Evolutionary conservation across 2,329 filamentous ascomycete species (phyloP).

Genomic region (Grosmannia serpens): DNA sequence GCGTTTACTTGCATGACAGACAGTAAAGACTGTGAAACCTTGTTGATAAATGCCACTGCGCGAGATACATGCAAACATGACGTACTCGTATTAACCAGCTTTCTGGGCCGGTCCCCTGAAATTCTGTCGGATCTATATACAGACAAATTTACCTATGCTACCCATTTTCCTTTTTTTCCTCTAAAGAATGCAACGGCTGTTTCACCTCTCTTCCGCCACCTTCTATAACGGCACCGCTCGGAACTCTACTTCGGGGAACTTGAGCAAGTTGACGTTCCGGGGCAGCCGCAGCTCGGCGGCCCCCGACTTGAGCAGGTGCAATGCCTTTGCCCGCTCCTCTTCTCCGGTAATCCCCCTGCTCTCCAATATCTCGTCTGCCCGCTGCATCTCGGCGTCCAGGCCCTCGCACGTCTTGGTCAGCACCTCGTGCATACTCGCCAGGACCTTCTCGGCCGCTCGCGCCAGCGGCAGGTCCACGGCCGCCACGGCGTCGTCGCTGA

Average conservation of each 20-base stretch:
- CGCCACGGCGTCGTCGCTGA: slow-evolving; percentile 59
- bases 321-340: slow-evolving; percentile 40
- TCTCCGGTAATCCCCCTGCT: slow-evolving; percentile 12
- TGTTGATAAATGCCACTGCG: no score
- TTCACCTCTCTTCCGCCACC: neutral
- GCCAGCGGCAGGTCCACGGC: slow-evolving; percentile 70
- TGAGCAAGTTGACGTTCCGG: slow-evolving; percentile 57
- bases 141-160: neutral
- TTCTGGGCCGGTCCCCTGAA: neutral
- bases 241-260: slow-evolving; percentile 54
- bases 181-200: neutral
- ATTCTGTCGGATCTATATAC: neutral
- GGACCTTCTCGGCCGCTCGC: slow-evolving; percentile 70
- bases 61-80: neutral
- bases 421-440: slow-evolving; percentile 87
- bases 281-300: slow-evolving; percentile 83
- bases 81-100: neutral
- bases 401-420: slow-evolving; percentile 56
- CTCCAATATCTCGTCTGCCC: slow-evolving; percentile 22
- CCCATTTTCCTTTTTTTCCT: neutral
- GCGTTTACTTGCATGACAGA: neutral
- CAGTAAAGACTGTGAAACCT: neutral
- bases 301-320: slow-evolving; percentile 61
- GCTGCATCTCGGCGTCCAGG: slow-evolving; percentile 40
- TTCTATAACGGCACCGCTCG: slow-evolving; percentile 39